phyloP scores from a whole-genome alignment of 164 flowering plant species.

The Santalum album region DNA sequence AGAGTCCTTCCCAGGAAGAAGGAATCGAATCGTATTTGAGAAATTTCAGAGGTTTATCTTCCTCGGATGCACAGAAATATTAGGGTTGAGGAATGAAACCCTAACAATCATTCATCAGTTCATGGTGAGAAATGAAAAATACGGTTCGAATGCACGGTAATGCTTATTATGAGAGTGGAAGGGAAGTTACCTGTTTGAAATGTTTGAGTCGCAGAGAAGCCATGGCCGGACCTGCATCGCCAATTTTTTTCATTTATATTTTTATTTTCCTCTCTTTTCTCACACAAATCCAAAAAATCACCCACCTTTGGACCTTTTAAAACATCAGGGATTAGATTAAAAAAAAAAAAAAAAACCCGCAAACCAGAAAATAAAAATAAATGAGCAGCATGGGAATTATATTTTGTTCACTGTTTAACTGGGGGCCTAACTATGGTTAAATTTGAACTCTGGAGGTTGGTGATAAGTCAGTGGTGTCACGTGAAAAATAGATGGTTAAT shows the following conservation, averaged over 20 bases:
- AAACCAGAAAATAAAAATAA: neutral
- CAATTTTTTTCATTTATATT: slow-evolving; percentile 5
- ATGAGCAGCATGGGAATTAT: slow-evolving; percentile 2
- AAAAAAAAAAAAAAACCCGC: slow-evolving; percentile 1
- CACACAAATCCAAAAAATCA: slow-evolving; percentile 22
- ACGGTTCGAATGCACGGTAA: neutral
- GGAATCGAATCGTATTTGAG: neutral
- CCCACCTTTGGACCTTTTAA: slow-evolving; percentile 22
- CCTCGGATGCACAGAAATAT: neutral
- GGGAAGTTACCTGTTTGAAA: slow-evolving; percentile 18
- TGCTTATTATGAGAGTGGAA: neutral
- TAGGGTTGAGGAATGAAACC: slow-evolving; percentile 15
- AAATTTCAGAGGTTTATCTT: too few species aligned
- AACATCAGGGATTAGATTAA: slow-evolving; percentile 14
- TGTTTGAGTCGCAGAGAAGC: slow-evolving; percentile 28
- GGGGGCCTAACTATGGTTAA: slow-evolving; percentile 29
- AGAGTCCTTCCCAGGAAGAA: slow-evolving; percentile 8
- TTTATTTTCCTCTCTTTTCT: slow-evolving; percentile 19
- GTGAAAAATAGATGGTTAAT: too few species aligned
- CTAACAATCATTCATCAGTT: slow-evolving; percentile 12
- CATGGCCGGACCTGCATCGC: slow-evolving; percentile 29
- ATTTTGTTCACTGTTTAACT: slow-evolving; percentile 14
- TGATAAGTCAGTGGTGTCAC: too few species aligned
- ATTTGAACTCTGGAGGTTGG: slow-evolving; percentile 17
- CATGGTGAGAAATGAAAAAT: slow-evolving; percentile 5